Base-by-base conservation (phyloP, 768 basidiomycete species). In the Suillus lakei region DNA sequence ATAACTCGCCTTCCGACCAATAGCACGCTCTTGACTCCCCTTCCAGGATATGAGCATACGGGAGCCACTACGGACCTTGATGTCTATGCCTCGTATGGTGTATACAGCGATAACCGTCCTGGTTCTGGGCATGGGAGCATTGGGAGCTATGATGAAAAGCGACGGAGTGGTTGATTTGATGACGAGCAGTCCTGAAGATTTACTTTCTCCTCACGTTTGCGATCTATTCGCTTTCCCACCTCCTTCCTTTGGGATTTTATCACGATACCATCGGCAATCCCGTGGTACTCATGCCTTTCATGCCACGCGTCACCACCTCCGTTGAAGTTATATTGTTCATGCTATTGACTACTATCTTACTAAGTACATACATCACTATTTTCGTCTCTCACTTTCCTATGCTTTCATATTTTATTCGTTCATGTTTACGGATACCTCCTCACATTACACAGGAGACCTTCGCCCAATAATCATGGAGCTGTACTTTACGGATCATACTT, bases 1-100 rank as follows among this genome's bases (percentile, higher is more conserved):
- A 66, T 78, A 62, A 78, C 72, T 67, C 82, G 88, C 50, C 80
- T 91, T 34, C 86, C 88, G 21, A 78, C 86, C 36, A 85, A 87
- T 70, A 91, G 88, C 76, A 91, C 88, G 30, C 81, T 92, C 62
- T 79, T 92, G 66, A 91, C 90, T 38, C 89, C 91, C n/a, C 80
- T 91, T 23, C 82, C 86, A 5, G 85, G 87, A 26, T 90, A 88
- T 69, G 82, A 84, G 66, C 71, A 79, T 9, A 67, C 82, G 63
- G 62, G 67, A 43, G 64, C 69, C 62, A 39, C 36, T 34, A 32
- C 67, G 9, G 56, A 66, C 34, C 61, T 69, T 50, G 61, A 69
- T 38, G 21, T 65, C 12, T 79, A 74, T 60, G 61, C 59, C 32
- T 66, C 72, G 28, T 78, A 78, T 64, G 82, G 80, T 67, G 77